Evolutionary conservation across 2,329 filamentous ascomycete species (phyloP).

Genomic region (Xylaria polymorpha): DNA sequence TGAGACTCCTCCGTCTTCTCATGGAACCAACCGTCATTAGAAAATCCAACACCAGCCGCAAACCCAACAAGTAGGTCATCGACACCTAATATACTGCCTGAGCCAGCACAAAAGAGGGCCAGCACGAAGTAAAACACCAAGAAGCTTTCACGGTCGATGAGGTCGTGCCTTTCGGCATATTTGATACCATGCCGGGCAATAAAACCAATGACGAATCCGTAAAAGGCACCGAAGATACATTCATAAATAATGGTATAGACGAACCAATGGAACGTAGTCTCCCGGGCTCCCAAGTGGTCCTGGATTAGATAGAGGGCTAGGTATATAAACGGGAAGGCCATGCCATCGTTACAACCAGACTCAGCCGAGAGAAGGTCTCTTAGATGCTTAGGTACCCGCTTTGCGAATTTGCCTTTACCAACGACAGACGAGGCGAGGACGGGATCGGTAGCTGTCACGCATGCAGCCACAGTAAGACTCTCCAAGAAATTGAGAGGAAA

Average conservation of each 20-base stretch:
- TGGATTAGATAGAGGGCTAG: conserved; percentile 89
- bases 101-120: conserved; percentile 93
- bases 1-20: conserved; percentile 99
- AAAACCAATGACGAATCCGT: conserved; percentile 89
- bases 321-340: conserved; percentile 99
- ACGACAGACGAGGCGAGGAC: conserved; percentile 97
- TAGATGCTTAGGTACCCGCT: conserved; percentile 96
- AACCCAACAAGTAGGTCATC: conserved; percentile 97
- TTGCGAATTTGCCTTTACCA: conserved; percentile 98
- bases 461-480: conserved; percentile 86
- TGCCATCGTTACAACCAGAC: conserved; percentile 98
- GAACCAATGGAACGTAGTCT: conserved; percentile 87
- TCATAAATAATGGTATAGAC: conserved; percentile 93
- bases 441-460: conserved; percentile 96
- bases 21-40: conserved; percentile 98
- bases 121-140: conserved; percentile 98
- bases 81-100: conserved; percentile 88
- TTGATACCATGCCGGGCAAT: conserved; percentile 91
- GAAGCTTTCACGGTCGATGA: conserved; percentile 97
- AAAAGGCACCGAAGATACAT: conserved; percentile 91
- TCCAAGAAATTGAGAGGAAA: conserved; percentile 87
- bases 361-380: conserved; percentile 94
- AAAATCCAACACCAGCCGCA: conserved; percentile 96
- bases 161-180: conserved; percentile 81
- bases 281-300: conserved; percentile 74